phyloP scores from a whole-genome alignment of 1,139 yeast genomes.

The Pichia sp. region DNA sequence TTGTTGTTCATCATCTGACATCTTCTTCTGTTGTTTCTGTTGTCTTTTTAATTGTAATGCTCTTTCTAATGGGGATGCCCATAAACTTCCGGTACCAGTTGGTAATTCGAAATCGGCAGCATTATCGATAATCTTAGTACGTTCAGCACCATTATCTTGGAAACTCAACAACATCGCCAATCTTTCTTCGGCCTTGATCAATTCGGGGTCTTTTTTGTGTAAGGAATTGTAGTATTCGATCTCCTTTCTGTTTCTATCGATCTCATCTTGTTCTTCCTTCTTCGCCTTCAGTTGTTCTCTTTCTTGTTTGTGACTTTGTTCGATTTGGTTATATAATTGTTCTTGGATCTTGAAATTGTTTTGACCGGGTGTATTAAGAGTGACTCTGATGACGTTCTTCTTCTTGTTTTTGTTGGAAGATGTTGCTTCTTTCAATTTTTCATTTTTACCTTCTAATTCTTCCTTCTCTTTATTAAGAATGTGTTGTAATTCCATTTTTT shows the following conservation, averaged over 20 bases:
- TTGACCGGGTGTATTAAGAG: slow-evolving; percentile 57
- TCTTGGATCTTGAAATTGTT: slow-evolving; percentile 71
- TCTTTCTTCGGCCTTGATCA: slow-evolving; percentile 66
- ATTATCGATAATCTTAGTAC: slow-evolving; percentile 90
- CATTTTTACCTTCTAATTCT: slow-evolving; percentile 32
- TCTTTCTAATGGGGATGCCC: slow-evolving; percentile 90
- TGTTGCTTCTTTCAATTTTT: slow-evolving; percentile 4
- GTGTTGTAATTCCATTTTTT: slow-evolving; percentile 55
- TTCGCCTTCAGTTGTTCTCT: slow-evolving; percentile 35
- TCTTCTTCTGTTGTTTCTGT: slow-evolving; percentile 66
- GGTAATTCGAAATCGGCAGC: slow-evolving; percentile 84
- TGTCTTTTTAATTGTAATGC: slow-evolving; percentile 81
- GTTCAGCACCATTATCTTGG: slow-evolving; percentile 84
- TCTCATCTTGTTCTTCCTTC: slow-evolving; percentile 40
- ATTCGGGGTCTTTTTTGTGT: slow-evolving; percentile 48
- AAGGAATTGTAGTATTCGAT: slow-evolving; percentile 37
- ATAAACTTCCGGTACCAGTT: slow-evolving; percentile 48
- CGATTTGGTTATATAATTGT: slow-evolving; percentile 54
- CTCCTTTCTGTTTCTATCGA: slow-evolving; percentile 39
- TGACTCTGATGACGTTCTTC: slow-evolving; percentile 46
- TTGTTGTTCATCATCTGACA: slow-evolving; percentile 55
- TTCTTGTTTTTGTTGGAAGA: slow-evolving; percentile 24
- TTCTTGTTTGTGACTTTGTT: slow-evolving; percentile 34
- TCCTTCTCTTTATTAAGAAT: slow-evolving; percentile 51
- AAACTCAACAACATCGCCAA: slow-evolving; percentile 71